Base-by-base conservation (phyloP, 148 eudicot genomes). In the Fallopia convolvulus region DNA sequence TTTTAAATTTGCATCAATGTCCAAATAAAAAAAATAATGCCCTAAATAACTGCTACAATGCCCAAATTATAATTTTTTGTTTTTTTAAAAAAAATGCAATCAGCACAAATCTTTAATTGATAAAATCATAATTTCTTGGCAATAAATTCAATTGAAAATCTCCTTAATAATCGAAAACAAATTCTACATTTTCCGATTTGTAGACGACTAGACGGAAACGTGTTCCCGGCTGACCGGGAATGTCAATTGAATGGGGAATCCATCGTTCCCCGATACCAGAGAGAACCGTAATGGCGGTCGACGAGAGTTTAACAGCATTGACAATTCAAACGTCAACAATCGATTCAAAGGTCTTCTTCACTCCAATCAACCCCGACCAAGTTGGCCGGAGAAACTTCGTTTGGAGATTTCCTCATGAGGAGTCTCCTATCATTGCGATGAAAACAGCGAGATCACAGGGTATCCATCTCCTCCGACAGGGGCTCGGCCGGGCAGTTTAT, bases 341-440 rank as follows among this genome's bases (percentile, higher is more conserved):
- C 72, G 72, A 17, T 33, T 95, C n/a, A 92, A 95, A 85, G 97
- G 97, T 20, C 86, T 95, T 5, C 81, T 95, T 78, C 72, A 68
- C 72, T 39, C 42, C n/a, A 68, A 68, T 1, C 87, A 56, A 55
- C 75, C 80, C 70, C n/a, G 79, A 81, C 4, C 83, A 76, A 48
- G 33, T 70, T 65, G 74, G 81, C 50, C 82, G 80, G 20, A 74
- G 80, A 12, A 92, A 93, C 71, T 77, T 80, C n/a, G 83, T 88
- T 2, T 85, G 83, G 74, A 83, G 81, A 73, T 80, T 77, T 77
- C 20, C 74, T 0, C 49, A 26, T 5, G 83, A 87, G 13, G 87
- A 87, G 56, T 85, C 94, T 8, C 89, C 90, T 15, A 85, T 90
- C 14, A 91, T 87, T 10, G 60, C 91, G 2, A 85, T 87, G 86